phyloP scores from a whole-genome alignment of 2,329 filamentous ascomycete species.

The Aureobasidium leucospermi region DNA sequence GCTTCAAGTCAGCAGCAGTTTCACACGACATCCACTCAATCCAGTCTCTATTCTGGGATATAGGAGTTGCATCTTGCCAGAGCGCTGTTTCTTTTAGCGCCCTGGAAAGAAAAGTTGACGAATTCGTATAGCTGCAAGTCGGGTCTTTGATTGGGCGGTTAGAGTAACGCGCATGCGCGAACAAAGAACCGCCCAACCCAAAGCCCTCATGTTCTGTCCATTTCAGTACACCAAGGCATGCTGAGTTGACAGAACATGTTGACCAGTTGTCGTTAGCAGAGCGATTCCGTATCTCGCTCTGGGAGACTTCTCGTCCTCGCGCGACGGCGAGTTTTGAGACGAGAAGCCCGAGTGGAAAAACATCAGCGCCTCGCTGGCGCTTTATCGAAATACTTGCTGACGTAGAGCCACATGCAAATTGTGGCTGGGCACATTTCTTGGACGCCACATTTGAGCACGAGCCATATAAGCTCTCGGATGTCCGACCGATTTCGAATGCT shows the following conservation, averaged over 20 bases:
- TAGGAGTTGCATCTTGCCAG: slow-evolving; percentile 27
- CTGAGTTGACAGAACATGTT: neutral
- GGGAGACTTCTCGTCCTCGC: slow-evolving; percentile 6
- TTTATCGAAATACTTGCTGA: slow-evolving; percentile 6
- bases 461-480: neutral
- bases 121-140: slow-evolving; percentile 7
- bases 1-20: slow-evolving; percentile 31
- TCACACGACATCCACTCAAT: slow-evolving; percentile 34
- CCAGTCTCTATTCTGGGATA: slow-evolving; percentile 36
- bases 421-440: neutral
- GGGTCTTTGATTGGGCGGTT: slow-evolving; percentile 10
- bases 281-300: slow-evolving; percentile 13
- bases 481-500: neutral
- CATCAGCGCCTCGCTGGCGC: slow-evolving; percentile 3
- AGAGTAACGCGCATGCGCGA: slow-evolving; percentile 6
- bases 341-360: slow-evolving; percentile 10
- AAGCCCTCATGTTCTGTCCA: slow-evolving; percentile 6
- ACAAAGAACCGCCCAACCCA: slow-evolving; percentile 11
- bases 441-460: slow-evolving; percentile 1
- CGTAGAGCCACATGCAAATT: neutral
- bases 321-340: slow-evolving; percentile 8
- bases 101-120: slow-evolving; percentile 11
- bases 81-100: slow-evolving; percentile 26
- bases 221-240: neutral
- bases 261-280: slow-evolving; percentile 11